phyloP scores from a whole-genome alignment of 306 rosid species.

The Quercus ilex region DNA sequence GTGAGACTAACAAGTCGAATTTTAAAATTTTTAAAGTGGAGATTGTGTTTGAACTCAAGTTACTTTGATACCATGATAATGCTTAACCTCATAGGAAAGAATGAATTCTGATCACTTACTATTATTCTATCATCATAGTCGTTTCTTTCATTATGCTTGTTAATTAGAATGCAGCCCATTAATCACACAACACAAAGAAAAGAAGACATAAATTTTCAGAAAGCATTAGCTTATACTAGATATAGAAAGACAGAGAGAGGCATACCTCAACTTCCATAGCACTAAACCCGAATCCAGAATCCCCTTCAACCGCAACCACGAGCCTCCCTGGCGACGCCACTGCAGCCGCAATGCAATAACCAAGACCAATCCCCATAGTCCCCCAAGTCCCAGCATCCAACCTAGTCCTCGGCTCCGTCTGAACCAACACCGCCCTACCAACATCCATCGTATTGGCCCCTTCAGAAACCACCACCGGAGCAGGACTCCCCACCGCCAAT shows the following conservation, averaged over 20 bases:
- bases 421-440: constrained; percentile 55
- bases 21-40: too few relatives aligned
- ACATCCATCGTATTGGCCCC: constrained; percentile 71
- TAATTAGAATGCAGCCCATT: not conserved
- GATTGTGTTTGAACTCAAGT: too few relatives aligned
- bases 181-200: not conserved
- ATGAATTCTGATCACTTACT: too few relatives aligned
- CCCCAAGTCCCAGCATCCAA: constrained; percentile 77
- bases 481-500: constrained; percentile 40
- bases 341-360: constrained; percentile 95
- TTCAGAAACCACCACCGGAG: constrained; percentile 58
- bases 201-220: not conserved
- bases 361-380: constrained; percentile 92
- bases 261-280: constrained; percentile 99
- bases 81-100: too few relatives aligned
- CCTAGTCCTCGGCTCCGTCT: constrained; percentile 66
- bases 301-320: constrained; percentile 90
- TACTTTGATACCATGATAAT: too few relatives aligned
- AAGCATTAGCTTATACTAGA: not conserved
- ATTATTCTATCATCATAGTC: too few relatives aligned
- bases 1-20: too few relatives aligned
- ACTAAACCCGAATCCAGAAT: constrained; percentile 94
- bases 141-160: too few relatives aligned
- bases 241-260: too few relatives aligned
- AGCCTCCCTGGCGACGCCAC: constrained; percentile 83